Evolutionary conservation across 768 basidiomycete genomes (phyloP).

Genomic region (Auricularia cornea): DNA sequence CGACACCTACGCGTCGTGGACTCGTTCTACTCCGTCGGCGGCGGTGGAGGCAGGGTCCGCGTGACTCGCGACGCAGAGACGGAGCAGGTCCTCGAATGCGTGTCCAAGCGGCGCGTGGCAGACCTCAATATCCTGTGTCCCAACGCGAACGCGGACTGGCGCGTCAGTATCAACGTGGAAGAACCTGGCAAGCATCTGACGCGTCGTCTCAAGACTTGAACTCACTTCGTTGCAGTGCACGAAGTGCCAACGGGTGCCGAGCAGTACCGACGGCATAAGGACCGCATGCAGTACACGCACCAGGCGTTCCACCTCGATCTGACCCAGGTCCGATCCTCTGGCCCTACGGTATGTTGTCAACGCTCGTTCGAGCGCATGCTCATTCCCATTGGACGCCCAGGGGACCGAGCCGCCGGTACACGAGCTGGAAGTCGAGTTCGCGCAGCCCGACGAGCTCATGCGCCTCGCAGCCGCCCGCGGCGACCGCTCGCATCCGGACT

Average conservation of each 20-base stretch:
- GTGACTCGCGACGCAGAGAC: constrained; percentile 79
- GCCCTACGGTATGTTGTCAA: not conserved
- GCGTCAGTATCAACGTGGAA: constrained; percentile 89
- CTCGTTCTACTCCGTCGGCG: constrained; percentile 53
- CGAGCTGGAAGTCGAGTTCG: constrained; percentile 83
- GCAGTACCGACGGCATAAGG: constrained; percentile 52
- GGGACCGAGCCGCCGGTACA: constrained; percentile 29
- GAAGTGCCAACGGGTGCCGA: constrained; percentile 54
- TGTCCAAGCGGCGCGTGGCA: constrained; percentile 75
- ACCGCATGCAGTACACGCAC: constrained; percentile 87
- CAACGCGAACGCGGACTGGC: constrained; percentile 78
- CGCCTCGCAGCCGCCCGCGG: constrained; percentile 61
- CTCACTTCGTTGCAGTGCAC: constrained; percentile 51
- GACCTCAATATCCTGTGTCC: constrained; percentile 85
- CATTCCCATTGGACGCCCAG: no score
- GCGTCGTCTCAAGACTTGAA: no score
- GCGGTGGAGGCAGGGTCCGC: constrained; percentile 65
- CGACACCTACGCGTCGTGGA: constrained; percentile 72
- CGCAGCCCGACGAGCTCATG: constrained; percentile 62
- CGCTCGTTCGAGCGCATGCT: no score
- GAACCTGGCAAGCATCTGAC: no score
- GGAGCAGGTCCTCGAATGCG: constrained; percentile 49
- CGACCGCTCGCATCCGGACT: constrained; percentile 33
- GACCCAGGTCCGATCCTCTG: constrained; percentile 60
- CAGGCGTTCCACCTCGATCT: constrained; percentile 91